Conservation (phyloP, 2,329 filamentous ascomycete genomes). For the Cadophora gregata region DNA sequence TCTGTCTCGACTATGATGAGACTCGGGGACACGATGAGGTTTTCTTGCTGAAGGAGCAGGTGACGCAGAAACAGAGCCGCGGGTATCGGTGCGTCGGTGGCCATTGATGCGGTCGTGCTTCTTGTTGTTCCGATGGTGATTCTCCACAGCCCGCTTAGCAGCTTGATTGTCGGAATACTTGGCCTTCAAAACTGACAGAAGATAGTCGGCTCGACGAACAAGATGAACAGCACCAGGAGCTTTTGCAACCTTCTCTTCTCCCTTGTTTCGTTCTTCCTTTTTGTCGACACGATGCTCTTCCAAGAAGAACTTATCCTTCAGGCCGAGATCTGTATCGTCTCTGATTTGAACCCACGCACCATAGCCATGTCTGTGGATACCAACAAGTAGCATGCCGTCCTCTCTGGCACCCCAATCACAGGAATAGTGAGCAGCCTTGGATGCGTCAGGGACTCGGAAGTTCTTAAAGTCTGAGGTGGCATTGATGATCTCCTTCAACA, state of each 20-base stretch:
- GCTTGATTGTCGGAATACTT: conserved; percentile 79
- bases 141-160: conserved; percentile 82
- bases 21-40: conserved; percentile 45
- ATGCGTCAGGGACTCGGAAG: conserved; percentile 89
- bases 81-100: conserved; percentile 63
- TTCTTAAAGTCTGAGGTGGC: conserved; percentile 72
- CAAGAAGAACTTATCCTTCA: conserved; percentile 91
- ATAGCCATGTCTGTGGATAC: conserved; percentile 91
- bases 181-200: conserved; percentile 90
- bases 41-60: conserved; percentile 65
- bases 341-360: conserved; percentile 95
- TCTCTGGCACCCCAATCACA: conserved; percentile 92
- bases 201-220: conserved; percentile 91
- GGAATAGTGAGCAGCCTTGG: conserved; percentile 88
- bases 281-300: conserved; percentile 98
- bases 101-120: conserved; percentile 64
- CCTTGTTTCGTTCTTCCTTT: conserved; percentile 87
- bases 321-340: conserved; percentile 84
- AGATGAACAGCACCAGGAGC: conserved; percentile 97
- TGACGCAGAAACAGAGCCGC: conserved; percentile 70
- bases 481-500: conserved; percentile 77
- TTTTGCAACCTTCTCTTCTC: conserved; percentile 74
- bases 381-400: conserved; percentile 95
- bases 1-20: conserved; percentile 53
- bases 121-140: conserved; percentile 95